These are phyloP conservation scores for Beauveria scarabaeidicola DNA, from an alignment of 2,329 filamentous ascomycete species.

Conservation along the genomic window DNA sequence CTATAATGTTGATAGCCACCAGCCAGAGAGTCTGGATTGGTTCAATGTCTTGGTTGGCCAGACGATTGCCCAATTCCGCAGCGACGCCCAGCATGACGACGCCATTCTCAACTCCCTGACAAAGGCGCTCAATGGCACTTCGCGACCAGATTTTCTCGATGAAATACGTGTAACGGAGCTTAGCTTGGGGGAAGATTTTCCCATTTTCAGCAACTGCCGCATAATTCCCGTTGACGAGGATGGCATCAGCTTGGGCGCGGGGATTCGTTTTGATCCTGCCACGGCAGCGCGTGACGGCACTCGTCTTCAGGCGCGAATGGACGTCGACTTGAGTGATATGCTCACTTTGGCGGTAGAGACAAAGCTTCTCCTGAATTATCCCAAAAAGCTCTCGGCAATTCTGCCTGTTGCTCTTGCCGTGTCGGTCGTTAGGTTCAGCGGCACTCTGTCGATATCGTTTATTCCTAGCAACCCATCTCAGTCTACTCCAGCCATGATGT, in stretches of 20 bases:
- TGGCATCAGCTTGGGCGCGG: constrained; percentile 47
- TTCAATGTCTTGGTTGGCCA: constrained; percentile 97
- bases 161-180: constrained; percentile 92
- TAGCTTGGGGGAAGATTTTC: constrained; percentile 90
- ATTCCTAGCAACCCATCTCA: constrained; percentile 66
- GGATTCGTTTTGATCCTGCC: constrained; percentile 43
- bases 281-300: constrained; percentile 55
- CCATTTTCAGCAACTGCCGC: constrained; percentile 96
- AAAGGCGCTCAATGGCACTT: constrained; percentile 76
- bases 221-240: constrained; percentile 87
- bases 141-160: constrained; percentile 83
- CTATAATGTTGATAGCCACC: constrained; percentile 91
- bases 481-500: constrained; percentile 75
- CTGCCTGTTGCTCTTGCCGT: constrained; percentile 88
- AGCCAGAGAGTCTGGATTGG: constrained; percentile 95
- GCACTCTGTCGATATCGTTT: constrained; percentile 87
- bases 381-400: constrained; percentile 78
- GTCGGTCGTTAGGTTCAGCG: constrained; percentile 87
- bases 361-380: constrained; percentile 88
- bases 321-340: constrained; percentile 93
- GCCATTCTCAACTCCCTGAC: constrained; percentile 80
- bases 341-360: constrained; percentile 93
- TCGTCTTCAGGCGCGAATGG: constrained; percentile 86
- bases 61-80: constrained; percentile 89
- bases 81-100: constrained; percentile 85